Conservation (phyloP, 441 rosid species). For the Aquilaria agallochum region DNA sequence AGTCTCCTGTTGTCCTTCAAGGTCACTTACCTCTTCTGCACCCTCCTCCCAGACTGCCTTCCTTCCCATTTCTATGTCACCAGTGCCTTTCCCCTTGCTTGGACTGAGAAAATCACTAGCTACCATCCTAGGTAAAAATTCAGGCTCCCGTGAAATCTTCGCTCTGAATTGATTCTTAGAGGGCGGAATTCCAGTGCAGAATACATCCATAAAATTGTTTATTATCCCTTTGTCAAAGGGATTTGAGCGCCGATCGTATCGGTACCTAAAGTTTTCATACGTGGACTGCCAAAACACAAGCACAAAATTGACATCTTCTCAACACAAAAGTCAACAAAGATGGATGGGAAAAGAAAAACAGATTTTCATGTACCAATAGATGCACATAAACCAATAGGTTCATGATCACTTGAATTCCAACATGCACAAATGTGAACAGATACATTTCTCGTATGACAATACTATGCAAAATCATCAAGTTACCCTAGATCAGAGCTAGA, state of each 20-base stretch:
- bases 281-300: constrained; percentile 62
- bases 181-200: constrained; percentile 56
- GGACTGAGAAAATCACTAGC: constrained; percentile 46
- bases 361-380: not conserved
- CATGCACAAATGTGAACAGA: not conserved
- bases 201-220: constrained; percentile 63
- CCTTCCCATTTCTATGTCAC: constrained; percentile 84
- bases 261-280: constrained; percentile 86
- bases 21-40: constrained; percentile 29
- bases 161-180: constrained; percentile 77
- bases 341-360: not conserved
- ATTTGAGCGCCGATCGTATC: constrained; percentile 72
- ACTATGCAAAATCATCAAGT: constrained; percentile 2
- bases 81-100: constrained; percentile 43
- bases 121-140: constrained; percentile 44
- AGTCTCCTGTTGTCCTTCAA: constrained; percentile 40
- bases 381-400: not conserved
- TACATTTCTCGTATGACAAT: constrained; percentile 2
- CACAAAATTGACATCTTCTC: not conserved
- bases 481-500: not conserved
- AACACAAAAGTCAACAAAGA: not conserved
- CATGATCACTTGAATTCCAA: not conserved
- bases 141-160: constrained; percentile 53
- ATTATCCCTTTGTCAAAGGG: constrained; percentile 75
- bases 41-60: constrained; percentile 72